Evolutionary conservation across 202 grass and related monocot genomes (phyloP).

Genomic region (Eragrostis tef): DNA sequence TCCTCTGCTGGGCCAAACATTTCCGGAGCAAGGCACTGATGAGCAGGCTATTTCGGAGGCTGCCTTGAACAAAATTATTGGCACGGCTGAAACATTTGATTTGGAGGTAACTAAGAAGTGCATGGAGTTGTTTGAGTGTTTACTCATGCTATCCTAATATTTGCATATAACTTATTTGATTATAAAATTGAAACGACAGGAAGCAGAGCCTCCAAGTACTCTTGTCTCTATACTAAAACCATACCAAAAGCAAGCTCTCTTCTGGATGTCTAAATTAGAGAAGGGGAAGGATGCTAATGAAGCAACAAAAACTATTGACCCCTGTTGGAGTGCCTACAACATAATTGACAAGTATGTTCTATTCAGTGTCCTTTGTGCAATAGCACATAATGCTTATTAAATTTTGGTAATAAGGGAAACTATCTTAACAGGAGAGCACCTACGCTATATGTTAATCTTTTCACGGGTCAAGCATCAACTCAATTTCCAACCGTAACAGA

Average conservation of each 20-base stretch:
- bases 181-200: conserved; percentile 43
- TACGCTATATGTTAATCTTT: conserved; percentile 75
- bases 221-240: conserved; percentile 73
- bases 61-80: conserved; percentile 89
- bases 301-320: conserved; percentile 69
- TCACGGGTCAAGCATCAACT: conserved; percentile 78
- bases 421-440: conserved; percentile 68
- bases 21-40: conserved; percentile 61
- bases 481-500: conserved; percentile 73
- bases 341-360: conserved; percentile 71
- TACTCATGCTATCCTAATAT: background rate
- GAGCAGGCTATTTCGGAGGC: conserved; percentile 90
- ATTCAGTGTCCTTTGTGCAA: background rate
- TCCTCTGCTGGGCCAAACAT: conserved; percentile 57
- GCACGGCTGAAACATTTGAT: conserved; percentile 65
- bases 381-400: background rate
- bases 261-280: conserved; percentile 93
- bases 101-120: conserved; percentile 61
- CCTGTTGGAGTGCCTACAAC: conserved; percentile 81
- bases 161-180: background rate
- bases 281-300: conserved; percentile 60
- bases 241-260: conserved; percentile 90
- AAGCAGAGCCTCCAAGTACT: conserved; percentile 75
- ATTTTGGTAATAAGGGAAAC: conserved; percentile 8
- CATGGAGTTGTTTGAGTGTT: conserved; percentile 14